Evolutionary conservation across 2,329 filamentous ascomycete species (phyloP).

Genomic region (Metarhizium guizhouense): DNA sequence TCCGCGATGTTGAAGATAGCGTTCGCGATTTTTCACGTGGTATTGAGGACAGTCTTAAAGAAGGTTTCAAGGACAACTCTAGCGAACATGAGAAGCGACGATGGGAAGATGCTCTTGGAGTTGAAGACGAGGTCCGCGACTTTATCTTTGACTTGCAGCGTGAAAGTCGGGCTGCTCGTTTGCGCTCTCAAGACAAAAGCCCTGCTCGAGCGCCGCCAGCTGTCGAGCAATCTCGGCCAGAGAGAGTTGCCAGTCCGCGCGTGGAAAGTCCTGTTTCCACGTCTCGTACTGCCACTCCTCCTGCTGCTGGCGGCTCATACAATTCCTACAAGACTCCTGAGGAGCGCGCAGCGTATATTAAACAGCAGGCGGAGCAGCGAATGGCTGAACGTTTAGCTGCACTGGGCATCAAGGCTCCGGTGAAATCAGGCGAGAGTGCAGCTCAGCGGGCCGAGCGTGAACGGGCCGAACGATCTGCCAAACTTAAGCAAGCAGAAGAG

Average conservation of each 20-base stretch:
- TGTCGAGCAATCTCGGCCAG: slow-evolving; percentile 34
- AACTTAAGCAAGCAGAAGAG: slow-evolving; percentile 81
- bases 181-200: slow-evolving; percentile 51
- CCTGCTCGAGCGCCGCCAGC: slow-evolving; percentile 31
- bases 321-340: slow-evolving; percentile 83
- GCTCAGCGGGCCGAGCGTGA: slow-evolving; percentile 85
- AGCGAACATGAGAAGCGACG: slow-evolving; percentile 85
- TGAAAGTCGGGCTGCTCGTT: slow-evolving; percentile 66
- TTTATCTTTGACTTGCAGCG: slow-evolving; percentile 96
- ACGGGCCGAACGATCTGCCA: slow-evolving; percentile 76
- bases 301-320: slow-evolving; percentile 56
- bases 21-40: slow-evolving; percentile 79
- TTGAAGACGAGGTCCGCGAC: slow-evolving; percentile 93
- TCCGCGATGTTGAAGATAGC: slow-evolving; percentile 91
- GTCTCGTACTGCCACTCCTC: slow-evolving; percentile 38
- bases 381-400: slow-evolving; percentile 95
- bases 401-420: slow-evolving; percentile 77
- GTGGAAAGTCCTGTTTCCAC: slow-evolving; percentile 44
- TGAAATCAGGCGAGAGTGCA: slow-evolving; percentile 70
- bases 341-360: slow-evolving; percentile 90
- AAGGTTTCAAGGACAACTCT: slow-evolving; percentile 63
- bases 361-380: slow-evolving; percentile 90
- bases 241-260: slow-evolving; percentile 31
- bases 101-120: slow-evolving; percentile 93
- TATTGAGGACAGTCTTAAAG: slow-evolving; percentile 81